These are phyloP conservation scores for Circinella umbellata DNA, from an alignment of 371 early-diverging fungal genomes.

Conservation along the genomic window DNA sequence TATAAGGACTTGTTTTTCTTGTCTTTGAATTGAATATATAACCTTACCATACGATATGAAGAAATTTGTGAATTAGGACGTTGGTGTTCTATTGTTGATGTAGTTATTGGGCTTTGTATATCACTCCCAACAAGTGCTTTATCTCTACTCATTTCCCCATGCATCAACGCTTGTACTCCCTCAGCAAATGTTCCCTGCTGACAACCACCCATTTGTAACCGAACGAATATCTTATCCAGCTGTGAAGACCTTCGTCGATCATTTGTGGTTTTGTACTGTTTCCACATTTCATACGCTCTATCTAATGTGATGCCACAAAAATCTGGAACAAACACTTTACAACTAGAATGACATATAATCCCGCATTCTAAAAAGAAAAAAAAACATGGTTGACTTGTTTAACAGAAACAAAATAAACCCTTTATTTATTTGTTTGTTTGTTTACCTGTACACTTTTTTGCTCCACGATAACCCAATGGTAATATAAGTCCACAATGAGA, in stretches of 20 bases:
- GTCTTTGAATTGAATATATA: too few relatives aligned
- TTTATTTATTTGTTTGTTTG: too few relatives aligned
- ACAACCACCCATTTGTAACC: constrained; percentile 5
- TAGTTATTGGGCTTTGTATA: background rate
- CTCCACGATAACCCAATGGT: constrained; percentile 75
- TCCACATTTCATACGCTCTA: constrained; percentile 82
- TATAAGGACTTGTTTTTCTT: too few relatives aligned
- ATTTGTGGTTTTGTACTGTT: constrained; percentile 73
- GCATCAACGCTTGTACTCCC: background rate
- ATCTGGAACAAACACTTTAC: constrained; percentile 88
- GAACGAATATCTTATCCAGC: constrained; percentile 31
- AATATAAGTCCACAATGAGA: constrained; percentile 97
- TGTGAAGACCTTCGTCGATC: constrained; percentile 8
- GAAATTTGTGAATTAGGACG: background rate
- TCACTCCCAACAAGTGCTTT: background rate
- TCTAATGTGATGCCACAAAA: constrained; percentile 92
- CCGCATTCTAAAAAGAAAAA: constrained; percentile 67
- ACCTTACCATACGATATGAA: background rate
- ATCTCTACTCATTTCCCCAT: background rate
- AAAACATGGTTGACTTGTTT: background rate
- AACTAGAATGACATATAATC: constrained; percentile 87
- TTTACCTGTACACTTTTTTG: constrained; percentile 65
- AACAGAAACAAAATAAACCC: too few relatives aligned
- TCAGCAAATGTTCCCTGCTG: constrained; percentile 1
- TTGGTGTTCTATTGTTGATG: background rate